These are phyloP conservation scores for Herpetomonas tarakana DNA, from an alignment of 208 protist species.

Conservation along the genomic window DNA sequence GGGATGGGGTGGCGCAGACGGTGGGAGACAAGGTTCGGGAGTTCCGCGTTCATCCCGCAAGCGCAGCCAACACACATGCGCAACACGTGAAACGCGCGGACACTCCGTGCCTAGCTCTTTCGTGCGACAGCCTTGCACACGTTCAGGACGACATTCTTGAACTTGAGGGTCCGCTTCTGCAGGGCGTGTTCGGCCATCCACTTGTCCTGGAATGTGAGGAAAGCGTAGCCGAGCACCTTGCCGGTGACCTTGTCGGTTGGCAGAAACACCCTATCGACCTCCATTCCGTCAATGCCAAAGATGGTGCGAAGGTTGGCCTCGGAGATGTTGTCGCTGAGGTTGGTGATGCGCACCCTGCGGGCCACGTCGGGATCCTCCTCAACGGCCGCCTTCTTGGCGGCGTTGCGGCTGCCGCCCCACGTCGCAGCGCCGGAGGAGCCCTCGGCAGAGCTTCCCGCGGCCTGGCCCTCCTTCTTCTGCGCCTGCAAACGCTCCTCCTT, in stretches of 20 bases:
- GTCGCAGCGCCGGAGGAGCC: slow-evolving; percentile 5
- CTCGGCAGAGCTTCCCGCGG: slow-evolving; percentile 7
- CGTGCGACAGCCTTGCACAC: slow-evolving; percentile 11
- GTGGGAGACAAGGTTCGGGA: no score
- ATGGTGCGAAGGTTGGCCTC: slow-evolving; percentile 73
- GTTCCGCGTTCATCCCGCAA: no score
- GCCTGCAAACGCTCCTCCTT: slow-evolving; percentile 31
- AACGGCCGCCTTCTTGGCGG: slow-evolving; percentile 18
- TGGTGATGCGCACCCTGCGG: slow-evolving; percentile 68
- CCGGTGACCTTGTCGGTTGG: slow-evolving; percentile 51
- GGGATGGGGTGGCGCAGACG: no score
- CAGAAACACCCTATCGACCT: slow-evolving; percentile 58
- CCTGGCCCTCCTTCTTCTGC: slow-evolving; percentile 31
- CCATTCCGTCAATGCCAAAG: slow-evolving; percentile 52
- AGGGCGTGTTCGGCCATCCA: slow-evolving; percentile 40
- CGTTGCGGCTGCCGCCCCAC: slow-evolving; percentile 6
- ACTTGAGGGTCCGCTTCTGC: slow-evolving; percentile 32
- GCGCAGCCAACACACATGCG: no score
- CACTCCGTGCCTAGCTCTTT: no score
- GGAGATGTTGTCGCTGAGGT: slow-evolving; percentile 80
- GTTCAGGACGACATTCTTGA: slow-evolving; percentile 83
- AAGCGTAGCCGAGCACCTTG: slow-evolving; percentile 75
- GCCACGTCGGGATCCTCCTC: slow-evolving; percentile 34
- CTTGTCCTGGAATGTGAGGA: slow-evolving; percentile 63
- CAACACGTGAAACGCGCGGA: no score